Percentiles rank a stretch among this genome's conserved stretches.
phyloP scores from a whole-genome alignment of 306 rosid genomes.

The Rubus idaeus region DNA sequence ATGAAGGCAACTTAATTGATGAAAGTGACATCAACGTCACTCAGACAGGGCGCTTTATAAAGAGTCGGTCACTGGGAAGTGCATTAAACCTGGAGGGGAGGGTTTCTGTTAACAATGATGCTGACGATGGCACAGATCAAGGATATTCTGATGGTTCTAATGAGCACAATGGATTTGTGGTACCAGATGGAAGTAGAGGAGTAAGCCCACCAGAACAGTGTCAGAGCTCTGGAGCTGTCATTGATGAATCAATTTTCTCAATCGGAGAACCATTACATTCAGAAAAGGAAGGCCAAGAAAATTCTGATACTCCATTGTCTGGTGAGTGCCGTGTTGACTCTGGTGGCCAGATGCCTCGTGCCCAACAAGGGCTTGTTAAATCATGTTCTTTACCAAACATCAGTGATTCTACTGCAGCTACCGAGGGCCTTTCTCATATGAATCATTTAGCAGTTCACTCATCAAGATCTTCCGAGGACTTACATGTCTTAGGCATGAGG shows the following conservation, averaged over 20 bases:
- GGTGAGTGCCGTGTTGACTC: slow-evolving; percentile 43
- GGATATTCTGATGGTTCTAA: slow-evolving; percentile 38
- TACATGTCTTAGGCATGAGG: slow-evolving; percentile 43
- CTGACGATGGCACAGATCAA: slow-evolving; percentile 46
- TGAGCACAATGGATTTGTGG: slow-evolving; percentile 28
- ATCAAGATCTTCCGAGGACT: slow-evolving; percentile 73
- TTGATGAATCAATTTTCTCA: slow-evolving; percentile 47
- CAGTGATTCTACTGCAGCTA: slow-evolving; percentile 35
- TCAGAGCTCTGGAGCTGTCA: slow-evolving; percentile 34
- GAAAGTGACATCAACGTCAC: slow-evolving; percentile 28
- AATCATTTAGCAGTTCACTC: slow-evolving; percentile 36
- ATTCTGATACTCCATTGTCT: slow-evolving; percentile 43
- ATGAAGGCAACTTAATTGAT: slow-evolving; percentile 28
- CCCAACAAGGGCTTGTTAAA: slow-evolving; percentile 41
- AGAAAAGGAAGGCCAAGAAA: slow-evolving; percentile 53
- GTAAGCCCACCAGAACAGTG: slow-evolving; percentile 34
- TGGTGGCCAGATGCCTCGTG: slow-evolving; percentile 28
- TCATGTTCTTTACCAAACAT: slow-evolving; percentile 62
- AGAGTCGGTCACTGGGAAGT: slow-evolving; percentile 67
- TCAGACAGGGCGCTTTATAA: slow-evolving; percentile 39
- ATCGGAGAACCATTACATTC: slow-evolving; percentile 43
- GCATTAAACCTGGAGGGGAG: slow-evolving; percentile 45
- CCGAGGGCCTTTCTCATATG: slow-evolving; percentile 25
- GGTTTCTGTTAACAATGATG: slow-evolving; percentile 24
- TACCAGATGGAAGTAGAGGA: slow-evolving; percentile 34